phyloP scores from a whole-genome alignment of 164 flowering plant genomes.

The Warburgia ugandensis region DNA sequence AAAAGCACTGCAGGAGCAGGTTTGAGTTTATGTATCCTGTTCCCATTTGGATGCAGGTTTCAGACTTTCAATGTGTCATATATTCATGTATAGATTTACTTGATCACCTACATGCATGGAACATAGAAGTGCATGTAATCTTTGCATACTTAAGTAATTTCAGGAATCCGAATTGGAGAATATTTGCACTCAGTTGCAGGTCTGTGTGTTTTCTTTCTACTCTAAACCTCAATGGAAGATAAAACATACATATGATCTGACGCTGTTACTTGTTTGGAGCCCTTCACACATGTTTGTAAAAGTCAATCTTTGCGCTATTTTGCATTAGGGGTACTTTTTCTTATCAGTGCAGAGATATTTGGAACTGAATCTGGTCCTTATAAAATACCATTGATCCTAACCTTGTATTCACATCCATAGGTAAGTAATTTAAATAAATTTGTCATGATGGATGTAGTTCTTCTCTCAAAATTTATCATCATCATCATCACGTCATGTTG shows the following conservation, averaged over 20 bases:
- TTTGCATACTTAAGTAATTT: constrained; percentile 11
- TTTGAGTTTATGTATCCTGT: constrained; percentile 12
- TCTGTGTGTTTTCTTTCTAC: constrained; percentile 11
- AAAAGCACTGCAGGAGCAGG: constrained; percentile 87
- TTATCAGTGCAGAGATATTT: neutral
- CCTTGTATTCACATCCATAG: no score
- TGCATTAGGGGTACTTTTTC: constrained; percentile 2
- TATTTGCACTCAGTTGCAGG: constrained; percentile 94
- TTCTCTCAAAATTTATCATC: no score
- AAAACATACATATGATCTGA: no score
- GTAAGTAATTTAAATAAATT: no score
- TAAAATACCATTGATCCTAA: no score
- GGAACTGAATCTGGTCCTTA: neutral
- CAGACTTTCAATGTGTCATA: neutral
- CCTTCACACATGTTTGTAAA: neutral
- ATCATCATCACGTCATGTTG: no score
- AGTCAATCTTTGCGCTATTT: neutral
- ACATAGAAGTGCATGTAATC: constrained; percentile 6
- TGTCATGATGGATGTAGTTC: no score
- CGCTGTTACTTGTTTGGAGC: neutral
- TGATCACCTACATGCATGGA: neutral
- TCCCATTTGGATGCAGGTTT: constrained; percentile 1
- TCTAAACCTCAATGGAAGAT: neutral
- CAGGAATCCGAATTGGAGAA: constrained; percentile 94
- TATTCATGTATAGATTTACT: neutral